These are phyloP conservation scores for Yamadazyma siamensis DNA, from an alignment of 1,139 yeast species.

Conservation along the genomic window DNA sequence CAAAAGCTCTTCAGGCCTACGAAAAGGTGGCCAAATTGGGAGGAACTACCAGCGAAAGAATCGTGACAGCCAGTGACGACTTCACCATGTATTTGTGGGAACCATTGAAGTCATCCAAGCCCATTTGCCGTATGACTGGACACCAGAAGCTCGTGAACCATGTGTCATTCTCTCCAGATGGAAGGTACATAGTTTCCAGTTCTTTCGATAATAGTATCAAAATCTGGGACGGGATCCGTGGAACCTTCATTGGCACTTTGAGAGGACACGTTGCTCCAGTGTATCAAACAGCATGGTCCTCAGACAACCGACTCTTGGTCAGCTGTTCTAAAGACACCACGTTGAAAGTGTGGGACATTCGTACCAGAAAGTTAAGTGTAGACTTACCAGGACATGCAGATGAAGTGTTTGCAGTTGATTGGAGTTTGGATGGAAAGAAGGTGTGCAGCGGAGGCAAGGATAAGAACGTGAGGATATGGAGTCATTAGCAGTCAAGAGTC, in stretches of 20 bases:
- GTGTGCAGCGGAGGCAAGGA: slow-evolving; percentile 98
- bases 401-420: slow-evolving; percentile 95
- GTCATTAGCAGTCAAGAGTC: no score
- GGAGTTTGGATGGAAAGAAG: slow-evolving; percentile 92
- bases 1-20: slow-evolving; percentile 48
- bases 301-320: slow-evolving; percentile 86
- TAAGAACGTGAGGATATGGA: slow-evolving; percentile 90
- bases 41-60: slow-evolving; percentile 70
- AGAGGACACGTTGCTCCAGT: slow-evolving; percentile 98
- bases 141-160: slow-evolving; percentile 96
- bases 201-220: slow-evolving; percentile 94
- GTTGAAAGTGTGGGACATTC: slow-evolving; percentile 93
- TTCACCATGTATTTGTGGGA: slow-evolving; percentile 98
- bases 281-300: slow-evolving; percentile 98
- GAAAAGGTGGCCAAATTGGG: slow-evolving; percentile 74
- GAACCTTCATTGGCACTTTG: slow-evolving; percentile 83
- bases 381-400: slow-evolving; percentile 96
- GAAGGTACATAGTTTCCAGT: slow-evolving; percentile 84
- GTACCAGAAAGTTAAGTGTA: slow-evolving; percentile 75
- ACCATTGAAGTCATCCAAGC: slow-evolving; percentile 75
- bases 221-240: slow-evolving; percentile 94
- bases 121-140: slow-evolving; percentile 91
- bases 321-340: slow-evolving; percentile 97
- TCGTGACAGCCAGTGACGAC: slow-evolving; percentile 95
- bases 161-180: slow-evolving; percentile 95